Percentiles rank a stretch among this genome's conserved stretches.
These are phyloP conservation scores for Vanilla planifolia DNA, from an alignment of 106 monocot species.

Conservation along the genomic window DNA sequence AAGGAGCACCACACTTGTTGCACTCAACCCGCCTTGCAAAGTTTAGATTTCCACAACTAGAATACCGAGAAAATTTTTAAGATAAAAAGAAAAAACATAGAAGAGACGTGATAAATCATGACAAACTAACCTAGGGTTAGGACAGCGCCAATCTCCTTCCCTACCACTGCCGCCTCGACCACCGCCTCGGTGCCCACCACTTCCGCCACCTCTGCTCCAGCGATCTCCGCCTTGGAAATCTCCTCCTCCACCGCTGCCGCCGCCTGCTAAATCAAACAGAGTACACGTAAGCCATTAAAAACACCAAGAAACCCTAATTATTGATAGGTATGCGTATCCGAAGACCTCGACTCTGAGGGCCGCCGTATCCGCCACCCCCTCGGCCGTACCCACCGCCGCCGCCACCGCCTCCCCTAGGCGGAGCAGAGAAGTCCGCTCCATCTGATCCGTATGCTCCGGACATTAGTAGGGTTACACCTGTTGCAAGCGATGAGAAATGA, in stretches of 20 bases:
- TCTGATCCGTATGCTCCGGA: conserved; percentile 47
- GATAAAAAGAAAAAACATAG: not conserved
- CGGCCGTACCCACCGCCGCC: conserved; percentile 18
- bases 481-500: too few relatives aligned
- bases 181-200: conserved; percentile 41
- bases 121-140: conserved; percentile 55
- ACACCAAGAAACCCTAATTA: not conserved
- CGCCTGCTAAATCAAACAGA: not conserved
- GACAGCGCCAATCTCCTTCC: conserved; percentile 96
- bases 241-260: conserved; percentile 39
- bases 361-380: conserved; percentile 38
- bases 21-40: conserved; percentile 95
- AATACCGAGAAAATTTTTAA: conserved; percentile 2
- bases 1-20: conserved; percentile 82
- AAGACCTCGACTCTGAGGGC: conserved; percentile 28
- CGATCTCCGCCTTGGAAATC: conserved; percentile 41
- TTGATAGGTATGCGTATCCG: not conserved
- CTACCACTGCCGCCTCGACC: conserved; percentile 55
- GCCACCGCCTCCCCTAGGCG: conserved; percentile 16
- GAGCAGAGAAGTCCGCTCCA: conserved; percentile 21
- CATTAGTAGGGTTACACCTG: too few relatives aligned
- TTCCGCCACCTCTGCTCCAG: conserved; percentile 24
- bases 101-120: not conserved
- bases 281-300: not conserved
- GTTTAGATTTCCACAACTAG: conserved; percentile 90